Percentiles rank a stretch among this genome's conserved stretches.
Conservation (phyloP, 176 grass and related monocot species). For the Musa troglodytarum region DNA sequence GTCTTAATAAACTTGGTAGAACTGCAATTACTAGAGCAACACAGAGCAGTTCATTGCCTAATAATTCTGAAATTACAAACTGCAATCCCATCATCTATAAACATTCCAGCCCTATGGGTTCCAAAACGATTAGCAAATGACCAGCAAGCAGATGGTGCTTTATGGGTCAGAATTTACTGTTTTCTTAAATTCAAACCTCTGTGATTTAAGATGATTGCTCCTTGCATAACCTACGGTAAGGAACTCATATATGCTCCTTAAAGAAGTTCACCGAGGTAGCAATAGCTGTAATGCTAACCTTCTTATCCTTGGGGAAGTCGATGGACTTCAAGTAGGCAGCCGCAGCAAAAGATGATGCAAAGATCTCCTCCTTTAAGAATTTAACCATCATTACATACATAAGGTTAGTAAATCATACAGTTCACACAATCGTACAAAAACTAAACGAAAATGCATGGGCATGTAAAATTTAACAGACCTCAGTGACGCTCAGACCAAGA, state of each 20-base stretch:
- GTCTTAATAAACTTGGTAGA: too few species aligned
- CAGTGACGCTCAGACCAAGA: conserved; percentile 54
- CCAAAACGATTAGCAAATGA: too few species aligned
- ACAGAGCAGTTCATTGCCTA: not conserved
- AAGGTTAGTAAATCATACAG: not conserved
- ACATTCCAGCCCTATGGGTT: not conserved
- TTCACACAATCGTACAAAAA: not conserved
- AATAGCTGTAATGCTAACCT: conserved; percentile 25
- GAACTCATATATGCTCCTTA: not conserved
- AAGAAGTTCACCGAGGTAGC: not conserved
- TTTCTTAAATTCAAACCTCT: too few species aligned
- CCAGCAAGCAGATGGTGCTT: too few species aligned
- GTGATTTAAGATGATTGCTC: too few species aligned
- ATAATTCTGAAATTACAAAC: not conserved
- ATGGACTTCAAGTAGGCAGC: conserved; percentile 91
- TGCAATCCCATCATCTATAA: not conserved
- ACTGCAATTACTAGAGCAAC: not conserved
- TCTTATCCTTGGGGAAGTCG: conserved; percentile 86
- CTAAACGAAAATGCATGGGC: not conserved
- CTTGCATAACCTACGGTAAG: not conserved
- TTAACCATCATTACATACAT: conserved; percentile 1
- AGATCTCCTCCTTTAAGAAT: conserved; percentile 82
- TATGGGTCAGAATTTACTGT: too few species aligned
- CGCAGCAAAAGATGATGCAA: conserved; percentile 90
- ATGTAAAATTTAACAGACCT: conserved; percentile 33